Evolutionary conservation across 177 flowering plant genomes (phyloP).

Genomic region (Telopea speciosissima): DNA sequence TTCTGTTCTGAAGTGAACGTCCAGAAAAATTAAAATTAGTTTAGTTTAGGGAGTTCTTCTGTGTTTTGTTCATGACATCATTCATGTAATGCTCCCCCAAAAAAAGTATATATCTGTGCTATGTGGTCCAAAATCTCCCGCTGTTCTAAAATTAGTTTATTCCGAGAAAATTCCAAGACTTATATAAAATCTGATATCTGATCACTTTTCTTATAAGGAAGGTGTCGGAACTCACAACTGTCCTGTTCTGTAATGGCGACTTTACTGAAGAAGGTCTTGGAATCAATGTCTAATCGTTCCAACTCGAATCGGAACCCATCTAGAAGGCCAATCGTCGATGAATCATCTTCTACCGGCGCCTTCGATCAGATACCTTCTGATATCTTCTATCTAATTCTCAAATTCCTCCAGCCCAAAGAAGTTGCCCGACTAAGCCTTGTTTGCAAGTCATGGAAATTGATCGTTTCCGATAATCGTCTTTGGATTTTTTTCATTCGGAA

Average conservation of each 20-base stretch:
- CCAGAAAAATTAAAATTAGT: too few species aligned
- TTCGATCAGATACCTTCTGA: conserved; percentile 63
- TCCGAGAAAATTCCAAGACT: too few species aligned
- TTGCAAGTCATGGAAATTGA: conserved; percentile 47
- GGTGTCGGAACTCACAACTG: too few species aligned
- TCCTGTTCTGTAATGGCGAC: conserved; percentile 18
- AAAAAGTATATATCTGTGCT: too few species aligned
- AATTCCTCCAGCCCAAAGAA: conserved; percentile 53
- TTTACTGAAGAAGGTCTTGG: conserved; percentile 43
- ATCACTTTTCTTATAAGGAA: neutral
- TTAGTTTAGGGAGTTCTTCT: too few species aligned
- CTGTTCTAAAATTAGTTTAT: neutral
- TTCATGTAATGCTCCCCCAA: too few species aligned
- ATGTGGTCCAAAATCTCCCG: too few species aligned
- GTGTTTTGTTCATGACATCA: too few species aligned
- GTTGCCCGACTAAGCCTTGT: conserved; percentile 43
- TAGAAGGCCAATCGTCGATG: neutral
- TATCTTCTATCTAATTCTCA: conserved; percentile 49
- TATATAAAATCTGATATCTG: neutral
- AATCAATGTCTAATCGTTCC: conserved; percentile 28
- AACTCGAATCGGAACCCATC: conserved; percentile 6
- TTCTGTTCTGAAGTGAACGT: too few species aligned
- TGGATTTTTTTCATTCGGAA: conserved; percentile 74
- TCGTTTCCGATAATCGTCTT: conserved; percentile 58
- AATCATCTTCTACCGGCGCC: conserved; percentile 32